Evolutionary conservation across 2,329 filamentous ascomycete genomes (phyloP).

Genomic region (Cladophialophora immunda): DNA sequence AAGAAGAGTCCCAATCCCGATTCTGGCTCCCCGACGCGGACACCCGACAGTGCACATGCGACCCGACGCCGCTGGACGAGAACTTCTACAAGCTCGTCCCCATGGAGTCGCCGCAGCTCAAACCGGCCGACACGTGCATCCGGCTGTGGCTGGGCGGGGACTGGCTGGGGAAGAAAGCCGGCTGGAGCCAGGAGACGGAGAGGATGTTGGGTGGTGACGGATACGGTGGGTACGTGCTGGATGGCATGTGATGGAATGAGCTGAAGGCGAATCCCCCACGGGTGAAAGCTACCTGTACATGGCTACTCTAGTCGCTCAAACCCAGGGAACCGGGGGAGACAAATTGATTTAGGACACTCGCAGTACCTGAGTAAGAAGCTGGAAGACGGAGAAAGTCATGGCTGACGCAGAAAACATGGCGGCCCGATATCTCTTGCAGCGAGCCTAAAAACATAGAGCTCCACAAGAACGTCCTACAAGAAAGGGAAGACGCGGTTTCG

Average conservation of each 20-base stretch:
- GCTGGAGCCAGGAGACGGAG: conserved; percentile 54
- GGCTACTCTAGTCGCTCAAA: too few relatives aligned
- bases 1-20: not conserved
- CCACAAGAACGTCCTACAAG: too few relatives aligned
- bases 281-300: too few relatives aligned
- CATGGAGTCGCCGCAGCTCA: conserved; percentile 57
- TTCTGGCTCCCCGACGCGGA: conserved; percentile 1
- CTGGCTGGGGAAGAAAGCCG: conserved; percentile 54
- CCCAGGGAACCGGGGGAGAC: too few relatives aligned
- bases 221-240: conserved; percentile 51
- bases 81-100: conserved; percentile 60
- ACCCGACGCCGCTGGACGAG: conserved; percentile 55
- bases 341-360: too few relatives aligned
- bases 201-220: conserved; percentile 55
- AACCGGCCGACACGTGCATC: conserved; percentile 58
- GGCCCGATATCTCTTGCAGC: too few relatives aligned
- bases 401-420: too few relatives aligned
- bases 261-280: too few relatives aligned
- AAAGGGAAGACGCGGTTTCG: too few relatives aligned
- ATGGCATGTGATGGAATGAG: conserved; percentile 18
- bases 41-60: conserved; percentile 50
- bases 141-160: conserved; percentile 52
- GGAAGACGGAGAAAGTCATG: too few relatives aligned
- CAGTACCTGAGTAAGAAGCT: too few relatives aligned
- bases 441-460: too few relatives aligned